Evolutionary conservation across 768 basidiomycete genomes (phyloP), one percentile per base, ranked within the genome.

Genomic region (Lactarius hengduanensis): DNA sequence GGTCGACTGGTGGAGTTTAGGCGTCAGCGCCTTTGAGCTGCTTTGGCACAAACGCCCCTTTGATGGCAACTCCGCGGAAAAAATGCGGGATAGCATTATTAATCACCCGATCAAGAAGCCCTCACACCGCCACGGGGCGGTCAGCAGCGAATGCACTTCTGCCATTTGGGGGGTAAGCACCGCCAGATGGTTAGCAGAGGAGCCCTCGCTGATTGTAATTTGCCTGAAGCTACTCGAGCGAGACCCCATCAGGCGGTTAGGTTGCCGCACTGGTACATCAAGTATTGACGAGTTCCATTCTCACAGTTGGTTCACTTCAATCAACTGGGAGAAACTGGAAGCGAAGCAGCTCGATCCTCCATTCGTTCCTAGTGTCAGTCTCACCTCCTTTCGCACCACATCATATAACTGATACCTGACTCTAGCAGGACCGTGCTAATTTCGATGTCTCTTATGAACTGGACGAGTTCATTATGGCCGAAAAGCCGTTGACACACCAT

Each of bases 401-500:
- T 41, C 57, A 61, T 28, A 59, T 34, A 55, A 55, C 26, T 71
- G 68, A 66, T 50, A 64, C 41, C 41, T 22, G 26, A 53, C 50
- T 66, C 32, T 73, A 99, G 96, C 87, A 90, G 77, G 95, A 96
- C 75, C 90, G 90, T 77, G 92, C 95, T n/a, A 98, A 99, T 76
- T 99, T 98, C 76, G 96, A 99, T 74, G 90, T 97, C 43, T 88
- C 94, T 41, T 95, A 98, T 73, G 97, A 98, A 79, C 84, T 99
- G 11, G 96, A 99, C 75, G 97, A 99, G 76, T 91, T 98, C 73
- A 77, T 99, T 73, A 86, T 98, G 84, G 96, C 96, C 61, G 96
- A 98, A 78, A 98, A 98, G 75, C 96, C 96, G n/a, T 79, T 98
- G 63, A 97, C 94, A 63, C 94, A 96, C 69, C 82, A 91, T 55